These are phyloP conservation scores for Kurtzmaniella quercitrusa DNA, from an alignment of 1,139 yeast genomes.

Conservation along the genomic window DNA sequence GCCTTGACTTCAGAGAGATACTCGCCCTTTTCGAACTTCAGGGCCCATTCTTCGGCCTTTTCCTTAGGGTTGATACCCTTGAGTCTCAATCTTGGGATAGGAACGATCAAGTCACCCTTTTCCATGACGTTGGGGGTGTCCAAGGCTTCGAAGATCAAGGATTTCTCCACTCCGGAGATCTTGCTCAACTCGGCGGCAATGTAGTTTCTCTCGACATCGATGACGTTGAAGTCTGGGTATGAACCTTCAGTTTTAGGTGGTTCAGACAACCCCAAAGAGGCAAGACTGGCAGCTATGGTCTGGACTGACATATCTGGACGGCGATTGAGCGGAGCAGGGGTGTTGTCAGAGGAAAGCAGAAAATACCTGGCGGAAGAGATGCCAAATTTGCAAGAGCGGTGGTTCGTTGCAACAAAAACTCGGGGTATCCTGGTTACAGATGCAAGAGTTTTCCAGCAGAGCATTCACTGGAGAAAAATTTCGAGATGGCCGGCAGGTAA, in stretches of 20 bases:
- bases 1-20: conserved; percentile 69
- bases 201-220: conserved; percentile 84
- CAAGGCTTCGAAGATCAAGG: conserved; percentile 74
- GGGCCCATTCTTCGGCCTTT: conserved; percentile 82
- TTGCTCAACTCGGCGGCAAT: conserved; percentile 73
- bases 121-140: conserved; percentile 85
- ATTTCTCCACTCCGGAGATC: conserved; percentile 67
- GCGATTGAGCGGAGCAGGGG: conserved; percentile 1
- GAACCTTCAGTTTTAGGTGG: conserved; percentile 36
- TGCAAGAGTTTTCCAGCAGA: background rate
- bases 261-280: conserved; percentile 31
- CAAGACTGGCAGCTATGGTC: conserved; percentile 33
- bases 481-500: background rate
- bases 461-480: conserved; percentile 2
- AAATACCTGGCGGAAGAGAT: background rate
- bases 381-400: background rate
- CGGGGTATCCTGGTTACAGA: background rate
- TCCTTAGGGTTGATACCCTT: conserved; percentile 84
- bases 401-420: background rate
- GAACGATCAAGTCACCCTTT: conserved; percentile 89
- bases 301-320: conserved; percentile 15
- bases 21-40: conserved; percentile 59
- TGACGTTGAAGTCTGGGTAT: conserved; percentile 67
- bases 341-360: background rate
- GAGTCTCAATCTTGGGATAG: conserved; percentile 88